A percentile compares a stretch with the other conserved stretches of the same genome.
Conservation (phyloP, 2,329 filamentous ascomycete species). For the Hypoxylon sp. region DNA sequence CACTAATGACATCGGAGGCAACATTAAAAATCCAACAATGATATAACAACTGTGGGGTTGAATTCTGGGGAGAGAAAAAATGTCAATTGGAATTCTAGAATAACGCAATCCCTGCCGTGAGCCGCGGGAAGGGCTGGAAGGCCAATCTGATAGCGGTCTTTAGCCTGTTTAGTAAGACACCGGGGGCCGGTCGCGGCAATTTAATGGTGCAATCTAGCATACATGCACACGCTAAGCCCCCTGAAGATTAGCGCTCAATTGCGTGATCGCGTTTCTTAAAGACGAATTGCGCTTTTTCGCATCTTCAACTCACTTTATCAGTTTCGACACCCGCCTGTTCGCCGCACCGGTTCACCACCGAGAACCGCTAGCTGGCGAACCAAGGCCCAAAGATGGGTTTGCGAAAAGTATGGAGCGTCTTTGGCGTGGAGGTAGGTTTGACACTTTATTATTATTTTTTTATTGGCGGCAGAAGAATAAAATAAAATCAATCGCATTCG, state of each 20-base stretch:
- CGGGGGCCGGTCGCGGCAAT: constrained; percentile 13
- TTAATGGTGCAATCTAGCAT: constrained; percentile 29
- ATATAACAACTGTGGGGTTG: too few species aligned
- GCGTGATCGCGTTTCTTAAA: constrained; percentile 40
- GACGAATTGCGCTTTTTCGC: constrained; percentile 34
- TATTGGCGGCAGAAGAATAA: constrained; percentile 7
- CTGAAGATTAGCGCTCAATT: constrained; percentile 32
- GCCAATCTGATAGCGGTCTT: too few species aligned
- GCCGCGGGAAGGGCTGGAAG: too few species aligned
- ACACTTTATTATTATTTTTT: constrained; percentile 24
- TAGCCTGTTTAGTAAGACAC: too few species aligned
- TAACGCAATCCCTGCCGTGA: too few species aligned
- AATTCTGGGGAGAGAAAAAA: too few species aligned
- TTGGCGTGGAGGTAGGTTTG: constrained; percentile 39
- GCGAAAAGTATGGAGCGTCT: constrained; percentile 39
- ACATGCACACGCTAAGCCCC: constrained; percentile 16
- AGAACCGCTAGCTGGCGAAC: constrained; percentile 32
- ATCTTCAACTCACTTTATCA: constrained; percentile 26
- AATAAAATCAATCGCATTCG: constrained; percentile 13
- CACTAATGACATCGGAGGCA: too few species aligned
- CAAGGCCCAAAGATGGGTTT: constrained; percentile 39
- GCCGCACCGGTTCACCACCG: constrained; percentile 33
- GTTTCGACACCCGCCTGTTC: constrained; percentile 33
- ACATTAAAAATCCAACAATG: too few species aligned
- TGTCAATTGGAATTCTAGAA: too few species aligned